Conservation (phyloP, 192 early-diverging fungal species). For the Phycomyces blakesleeanus region DNA sequence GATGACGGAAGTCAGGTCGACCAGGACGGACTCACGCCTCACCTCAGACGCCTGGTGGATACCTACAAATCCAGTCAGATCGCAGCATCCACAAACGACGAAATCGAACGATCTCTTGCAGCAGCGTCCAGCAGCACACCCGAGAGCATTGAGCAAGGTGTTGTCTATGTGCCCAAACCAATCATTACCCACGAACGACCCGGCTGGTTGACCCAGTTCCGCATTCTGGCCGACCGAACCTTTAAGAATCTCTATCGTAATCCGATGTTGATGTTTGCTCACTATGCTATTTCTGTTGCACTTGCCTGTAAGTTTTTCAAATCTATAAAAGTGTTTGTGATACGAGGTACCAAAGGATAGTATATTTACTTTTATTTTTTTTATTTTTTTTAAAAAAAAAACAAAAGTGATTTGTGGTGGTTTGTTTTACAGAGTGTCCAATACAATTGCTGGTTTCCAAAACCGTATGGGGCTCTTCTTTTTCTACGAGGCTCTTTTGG, state of each 20-base stretch:
- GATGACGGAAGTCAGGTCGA: slow-evolving; percentile 5
- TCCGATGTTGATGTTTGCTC: slow-evolving; percentile 70
- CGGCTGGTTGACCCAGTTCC: slow-evolving; percentile 63
- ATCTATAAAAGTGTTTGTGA: slow-evolving; percentile 7
- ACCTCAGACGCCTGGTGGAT: slow-evolving; percentile 33
- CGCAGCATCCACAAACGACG: slow-evolving; percentile 27
- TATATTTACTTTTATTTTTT: no score
- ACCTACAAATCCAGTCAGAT: slow-evolving; percentile 33
- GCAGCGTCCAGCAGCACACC: slow-evolving; percentile 9
- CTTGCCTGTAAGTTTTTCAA: slow-evolving; percentile 46
- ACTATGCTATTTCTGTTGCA: slow-evolving; percentile 65
- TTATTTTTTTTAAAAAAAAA: no score
- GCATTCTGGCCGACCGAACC: slow-evolving; percentile 68
- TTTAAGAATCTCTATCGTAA: slow-evolving; percentile 82
- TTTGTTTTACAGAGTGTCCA: slow-evolving; percentile 60
- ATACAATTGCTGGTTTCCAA: slow-evolving; percentile 56
- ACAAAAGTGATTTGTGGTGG: slow-evolving; percentile 54
- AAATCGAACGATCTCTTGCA: slow-evolving; percentile 27
- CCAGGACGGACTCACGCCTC: slow-evolving; percentile 29
- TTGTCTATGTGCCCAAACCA: slow-evolving; percentile 8
- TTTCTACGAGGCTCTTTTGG: slow-evolving; percentile 62
- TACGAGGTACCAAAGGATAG: no score
- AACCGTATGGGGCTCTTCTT: slow-evolving; percentile 65
- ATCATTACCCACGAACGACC: slow-evolving; percentile 50
- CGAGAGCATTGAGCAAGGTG: slow-evolving; percentile 5